Conservation (phyloP, 176 grass and related monocot genomes). For the Tillandsia leiboldiana region DNA sequence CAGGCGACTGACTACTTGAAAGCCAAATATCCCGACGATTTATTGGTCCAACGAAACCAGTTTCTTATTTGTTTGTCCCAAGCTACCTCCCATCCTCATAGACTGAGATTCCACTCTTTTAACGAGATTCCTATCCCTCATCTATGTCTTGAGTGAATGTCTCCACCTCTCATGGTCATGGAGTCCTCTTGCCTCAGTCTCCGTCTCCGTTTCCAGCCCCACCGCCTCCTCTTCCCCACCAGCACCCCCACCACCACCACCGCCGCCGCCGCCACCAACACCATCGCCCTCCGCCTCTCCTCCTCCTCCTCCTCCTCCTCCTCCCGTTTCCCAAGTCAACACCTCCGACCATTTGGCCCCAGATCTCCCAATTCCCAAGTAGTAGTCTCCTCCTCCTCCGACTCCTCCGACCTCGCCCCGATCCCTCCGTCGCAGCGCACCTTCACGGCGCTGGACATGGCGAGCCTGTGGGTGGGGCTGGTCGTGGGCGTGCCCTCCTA, state of each 20-base stretch:
- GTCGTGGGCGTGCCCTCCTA: slow-evolving; percentile 88
- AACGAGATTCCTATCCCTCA: too few relatives aligned
- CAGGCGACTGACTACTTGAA: too few relatives aligned
- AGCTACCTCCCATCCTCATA: too few relatives aligned
- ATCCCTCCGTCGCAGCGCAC: slow-evolving; percentile 48
- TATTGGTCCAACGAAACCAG: too few relatives aligned
- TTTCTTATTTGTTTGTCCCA: too few relatives aligned
- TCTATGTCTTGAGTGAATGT: neutral
- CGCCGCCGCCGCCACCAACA: neutral
- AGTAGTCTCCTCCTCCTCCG: neutral
- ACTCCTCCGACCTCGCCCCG: slow-evolving; percentile 45
- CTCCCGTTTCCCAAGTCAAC: too few relatives aligned
- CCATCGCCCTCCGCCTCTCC: neutral
- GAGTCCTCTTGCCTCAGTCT: neutral
- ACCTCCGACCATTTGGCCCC: too few relatives aligned
- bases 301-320: neutral
- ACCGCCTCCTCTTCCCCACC: neutral
- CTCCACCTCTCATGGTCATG: neutral
- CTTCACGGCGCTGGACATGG: slow-evolving; percentile 70
- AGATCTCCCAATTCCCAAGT: too few relatives aligned
- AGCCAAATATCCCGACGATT: too few relatives aligned
- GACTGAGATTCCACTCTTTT: too few relatives aligned
- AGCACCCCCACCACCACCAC: neutral
- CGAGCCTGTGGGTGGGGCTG: slow-evolving; percentile 82
- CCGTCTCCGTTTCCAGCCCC: neutral